Evolutionary conservation across 345 rosid species (phyloP).

Genomic region (Ceriops tagal): DNA sequence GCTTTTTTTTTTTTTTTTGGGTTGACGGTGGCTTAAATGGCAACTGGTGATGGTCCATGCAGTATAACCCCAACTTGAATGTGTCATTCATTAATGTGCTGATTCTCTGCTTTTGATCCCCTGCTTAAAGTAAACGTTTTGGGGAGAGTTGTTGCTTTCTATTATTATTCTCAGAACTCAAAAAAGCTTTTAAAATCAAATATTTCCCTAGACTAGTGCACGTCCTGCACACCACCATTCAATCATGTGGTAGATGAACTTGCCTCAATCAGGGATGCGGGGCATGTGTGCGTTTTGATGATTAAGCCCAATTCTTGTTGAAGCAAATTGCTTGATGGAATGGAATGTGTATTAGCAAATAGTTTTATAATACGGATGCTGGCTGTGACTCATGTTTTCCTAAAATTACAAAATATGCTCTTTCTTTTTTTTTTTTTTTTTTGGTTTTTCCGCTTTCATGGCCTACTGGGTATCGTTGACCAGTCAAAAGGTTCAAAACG

Average conservation of each 20-base stretch:
- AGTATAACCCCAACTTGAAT: conserved; percentile 21
- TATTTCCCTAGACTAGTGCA: not conserved
- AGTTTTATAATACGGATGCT: not conserved
- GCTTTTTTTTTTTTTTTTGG: conserved; percentile 11
- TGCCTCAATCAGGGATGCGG: not conserved
- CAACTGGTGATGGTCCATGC: conserved; percentile 26
- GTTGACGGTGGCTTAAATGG: conserved; percentile 12
- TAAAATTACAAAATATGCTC: not conserved
- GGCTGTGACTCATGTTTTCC: not conserved
- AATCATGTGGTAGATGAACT: not conserved
- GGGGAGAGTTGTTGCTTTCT: conserved; percentile 25
- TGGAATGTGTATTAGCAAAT: no score
- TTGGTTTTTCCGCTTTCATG: not conserved
- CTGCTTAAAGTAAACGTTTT: conserved; percentile 18
- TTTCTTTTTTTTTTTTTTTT: no score
- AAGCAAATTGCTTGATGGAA: not conserved
- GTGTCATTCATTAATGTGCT: conserved; percentile 20
- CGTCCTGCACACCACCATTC: no score
- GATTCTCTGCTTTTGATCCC: conserved; percentile 27
- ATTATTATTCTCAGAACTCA: not conserved
- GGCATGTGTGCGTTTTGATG: not conserved
- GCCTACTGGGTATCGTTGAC: not conserved
- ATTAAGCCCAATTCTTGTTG: not conserved
- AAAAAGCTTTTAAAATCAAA: not conserved
- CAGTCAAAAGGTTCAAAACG: not conserved